Conservation (phyloP, 352 stramenopile genomes). For the Phytophthora meadii region DNA sequence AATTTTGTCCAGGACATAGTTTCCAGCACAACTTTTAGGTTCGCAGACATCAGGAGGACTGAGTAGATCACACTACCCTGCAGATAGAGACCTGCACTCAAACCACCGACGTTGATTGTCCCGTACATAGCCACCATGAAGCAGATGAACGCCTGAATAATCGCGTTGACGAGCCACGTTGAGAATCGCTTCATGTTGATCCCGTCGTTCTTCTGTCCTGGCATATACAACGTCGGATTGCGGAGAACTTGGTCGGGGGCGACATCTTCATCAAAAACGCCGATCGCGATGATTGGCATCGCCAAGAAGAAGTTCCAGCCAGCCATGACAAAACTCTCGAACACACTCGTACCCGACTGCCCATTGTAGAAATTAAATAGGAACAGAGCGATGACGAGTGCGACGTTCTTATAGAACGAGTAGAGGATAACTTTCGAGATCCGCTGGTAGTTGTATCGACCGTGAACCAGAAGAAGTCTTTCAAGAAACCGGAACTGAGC, state of each 20-base stretch:
- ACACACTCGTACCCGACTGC: constrained; percentile 84
- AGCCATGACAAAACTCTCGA: constrained; percentile 85
- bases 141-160: constrained; percentile 69
- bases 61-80: constrained; percentile 78
- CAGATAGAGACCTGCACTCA: constrained; percentile 59
- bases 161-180: constrained; percentile 70
- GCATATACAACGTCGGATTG: constrained; percentile 65
- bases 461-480: constrained; percentile 96
- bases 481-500: constrained; percentile 94
- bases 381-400: constrained; percentile 73
- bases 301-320: constrained; percentile 85
- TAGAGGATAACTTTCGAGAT: constrained; percentile 94
- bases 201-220: constrained; percentile 67
- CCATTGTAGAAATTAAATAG: constrained; percentile 88
- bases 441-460: constrained; percentile 97
- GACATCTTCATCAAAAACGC: constrained; percentile 84
- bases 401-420: constrained; percentile 86
- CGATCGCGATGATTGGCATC: constrained; percentile 92
- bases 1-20: constrained; percentile 83
- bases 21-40: constrained; percentile 78
- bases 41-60: constrained; percentile 76
- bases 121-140: constrained; percentile 64
- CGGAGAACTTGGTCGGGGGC: constrained; percentile 60
- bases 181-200: constrained; percentile 74
- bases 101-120: constrained; percentile 40